Conservation (phyloP, 2,329 filamentous ascomycete species). For the Sclerotinia sclerotiorum region DNA sequence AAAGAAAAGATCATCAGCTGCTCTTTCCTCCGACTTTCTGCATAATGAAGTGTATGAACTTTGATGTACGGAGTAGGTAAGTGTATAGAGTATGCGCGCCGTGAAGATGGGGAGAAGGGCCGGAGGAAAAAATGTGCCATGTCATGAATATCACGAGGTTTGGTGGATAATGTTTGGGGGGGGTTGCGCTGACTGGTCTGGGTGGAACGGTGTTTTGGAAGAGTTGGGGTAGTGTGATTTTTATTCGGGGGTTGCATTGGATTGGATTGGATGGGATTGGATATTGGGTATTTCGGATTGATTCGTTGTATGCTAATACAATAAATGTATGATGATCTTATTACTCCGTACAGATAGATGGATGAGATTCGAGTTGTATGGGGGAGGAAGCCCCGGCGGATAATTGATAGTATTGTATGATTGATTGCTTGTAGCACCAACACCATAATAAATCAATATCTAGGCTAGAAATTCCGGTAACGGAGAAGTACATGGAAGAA, state of each 20-base stretch:
- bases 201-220: neutral
- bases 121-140: neutral
- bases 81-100: neutral
- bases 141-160: neutral
- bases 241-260: neutral
- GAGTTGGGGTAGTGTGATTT: neutral
- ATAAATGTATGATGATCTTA: too few species aligned
- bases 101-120: conserved; percentile 3
- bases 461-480: neutral
- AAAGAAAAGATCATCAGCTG: neutral
- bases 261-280: too few species aligned
- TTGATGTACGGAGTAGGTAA: neutral
- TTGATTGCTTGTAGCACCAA: too few species aligned
- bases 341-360: too few species aligned
- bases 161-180: neutral
- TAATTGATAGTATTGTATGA: too few species aligned
- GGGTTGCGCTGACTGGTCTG: neutral
- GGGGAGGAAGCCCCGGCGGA: too few species aligned
- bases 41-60: conserved; percentile 18
- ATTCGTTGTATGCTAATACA: too few species aligned
- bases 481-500: neutral
- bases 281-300: neutral
- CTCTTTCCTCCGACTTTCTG: conserved; percentile 16
- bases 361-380: too few species aligned
- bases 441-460: neutral